Percentiles rank a stretch among this genome's conserved stretches.
These are phyloP conservation scores for Bombardia bombarda DNA, from an alignment of 495 filamentous ascomycete species.

Conservation along the genomic window DNA sequence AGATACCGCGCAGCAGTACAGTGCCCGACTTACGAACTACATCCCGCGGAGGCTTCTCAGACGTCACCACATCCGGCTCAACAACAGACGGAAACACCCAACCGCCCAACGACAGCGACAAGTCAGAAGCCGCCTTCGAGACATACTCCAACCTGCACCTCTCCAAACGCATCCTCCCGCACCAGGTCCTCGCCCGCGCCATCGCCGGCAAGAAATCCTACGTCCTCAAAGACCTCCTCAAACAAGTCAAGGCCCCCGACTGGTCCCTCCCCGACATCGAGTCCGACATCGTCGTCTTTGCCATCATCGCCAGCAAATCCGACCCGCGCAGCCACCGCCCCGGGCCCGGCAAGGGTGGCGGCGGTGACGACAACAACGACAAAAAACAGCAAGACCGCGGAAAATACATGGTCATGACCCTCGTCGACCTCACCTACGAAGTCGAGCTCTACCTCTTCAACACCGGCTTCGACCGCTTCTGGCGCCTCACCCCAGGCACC, in stretches of 20 bases:
- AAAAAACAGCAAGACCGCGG: constrained; percentile 44
- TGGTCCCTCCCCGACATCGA: constrained; percentile 80
- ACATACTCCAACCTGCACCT: constrained; percentile 80
- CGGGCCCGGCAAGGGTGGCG: constrained; percentile 45
- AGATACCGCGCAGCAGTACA: constrained; percentile 45
- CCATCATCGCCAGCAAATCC: constrained; percentile 79
- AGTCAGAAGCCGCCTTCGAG: constrained; percentile 55
- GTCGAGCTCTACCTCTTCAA: constrained; percentile 89
- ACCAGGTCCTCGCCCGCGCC: constrained; percentile 65
- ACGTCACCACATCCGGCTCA: too few species aligned
- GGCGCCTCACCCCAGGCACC: constrained; percentile 79
- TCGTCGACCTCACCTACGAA: constrained; percentile 87
- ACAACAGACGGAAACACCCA: neutral
- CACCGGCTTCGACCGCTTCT: constrained; percentile 81
- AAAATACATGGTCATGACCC: constrained; percentile 85
- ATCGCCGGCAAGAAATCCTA: constrained; percentile 69
- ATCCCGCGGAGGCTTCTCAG: neutral
- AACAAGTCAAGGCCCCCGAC: constrained; percentile 70
- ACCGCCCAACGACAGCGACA: neutral
- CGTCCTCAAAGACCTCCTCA: constrained; percentile 73
- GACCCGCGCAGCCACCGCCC: constrained; percentile 62
- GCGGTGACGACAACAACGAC: too few species aligned
- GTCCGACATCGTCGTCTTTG: constrained; percentile 79
- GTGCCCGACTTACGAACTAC: constrained; percentile 33
- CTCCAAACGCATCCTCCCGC: constrained; percentile 77